Evolutionary conservation across 1,284 basidiomycete species (phyloP), one percentile per base, ranked within the genome.

Genomic region (Cystobasidium pallidum): DNA sequence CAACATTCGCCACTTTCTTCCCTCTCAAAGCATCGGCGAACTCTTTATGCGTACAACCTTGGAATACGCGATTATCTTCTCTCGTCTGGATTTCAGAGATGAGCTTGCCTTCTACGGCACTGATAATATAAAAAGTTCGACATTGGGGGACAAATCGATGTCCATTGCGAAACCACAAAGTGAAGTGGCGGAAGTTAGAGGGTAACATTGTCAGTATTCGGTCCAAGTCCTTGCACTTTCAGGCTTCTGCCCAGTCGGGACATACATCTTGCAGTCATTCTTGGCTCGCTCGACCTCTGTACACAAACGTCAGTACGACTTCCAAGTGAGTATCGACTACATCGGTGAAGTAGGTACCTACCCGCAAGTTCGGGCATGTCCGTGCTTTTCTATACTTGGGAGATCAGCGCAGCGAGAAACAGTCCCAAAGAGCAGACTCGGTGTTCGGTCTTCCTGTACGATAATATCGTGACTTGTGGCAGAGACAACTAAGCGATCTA

Each of bases 231-330:
- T n/a, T n/a, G n/a, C n/a, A n/a, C n/a, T n/a, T n/a, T n/a, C n/a
- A n/a, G n/a, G n/a, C n/a, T n/a, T n/a, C n/a, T n/a, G n/a, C n/a
- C n/a, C n/a, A n/a, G n/a, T n/a, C n/a, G n/a, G n/a, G n/a, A n/a
- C 75, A 24, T 24, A 75, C n/a, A 82, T 80, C 63, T 84, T 83
- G 49, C 92, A 80, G 47, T 89, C 82, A 55, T 82, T 83, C 2
- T 86, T 86, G 1, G 90, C 90, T 49, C 87, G 82, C 80, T 92
- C 88, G 8, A 92, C 90, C 79, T 92, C 91, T 81, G 78, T 30
- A 28, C 7, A 49, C 7, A 24, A 8, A 11, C 17, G 30, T 36
- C 28, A 39, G 62, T 32, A 36, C n/a, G 11, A 34, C 30, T 21
- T 36, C 39, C 24, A 26, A 32, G 19, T 15, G 7, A 13, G 21